Evolutionary conservation across 805 yeast species (phyloP).

Genomic region (Sporopachydermia lactativora): DNA sequence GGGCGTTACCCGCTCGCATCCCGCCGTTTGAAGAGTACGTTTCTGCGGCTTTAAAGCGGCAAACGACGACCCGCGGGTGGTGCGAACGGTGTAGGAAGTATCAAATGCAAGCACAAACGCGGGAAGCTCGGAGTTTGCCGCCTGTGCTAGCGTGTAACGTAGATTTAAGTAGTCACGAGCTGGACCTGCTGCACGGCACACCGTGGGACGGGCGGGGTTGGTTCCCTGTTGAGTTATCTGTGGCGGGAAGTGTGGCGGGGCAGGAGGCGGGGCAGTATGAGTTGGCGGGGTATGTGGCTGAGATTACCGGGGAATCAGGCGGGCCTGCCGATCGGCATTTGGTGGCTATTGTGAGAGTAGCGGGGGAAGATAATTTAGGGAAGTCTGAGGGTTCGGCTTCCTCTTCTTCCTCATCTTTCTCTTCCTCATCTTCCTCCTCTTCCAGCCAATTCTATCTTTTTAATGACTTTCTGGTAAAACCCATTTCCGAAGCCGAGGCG

Average conservation of each 20-base stretch:
- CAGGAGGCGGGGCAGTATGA: constrained; percentile 10
- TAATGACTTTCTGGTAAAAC: constrained; percentile 81
- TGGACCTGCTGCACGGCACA: constrained; percentile 29
- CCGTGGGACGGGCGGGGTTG: background rate
- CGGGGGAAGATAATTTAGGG: constrained; percentile 23
- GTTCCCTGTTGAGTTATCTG: constrained; percentile 14
- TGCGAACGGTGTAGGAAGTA: constrained; percentile 37
- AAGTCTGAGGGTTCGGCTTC: constrained; percentile 18
- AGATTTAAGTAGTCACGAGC: constrained; percentile 38
- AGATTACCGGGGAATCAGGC: constrained; percentile 4
- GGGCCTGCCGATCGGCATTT: constrained; percentile 15
- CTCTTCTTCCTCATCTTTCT: too few relatives aligned
- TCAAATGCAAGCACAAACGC: constrained; percentile 41
- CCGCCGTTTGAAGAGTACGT: background rate
- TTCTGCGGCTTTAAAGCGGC: background rate
- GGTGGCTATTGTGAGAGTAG: constrained; percentile 52
- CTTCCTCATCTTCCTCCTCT: too few relatives aligned
- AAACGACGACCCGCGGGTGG: constrained; percentile 26
- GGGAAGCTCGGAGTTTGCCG: constrained; percentile 41
- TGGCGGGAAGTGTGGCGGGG: too few relatives aligned
- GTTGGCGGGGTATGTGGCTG: too few relatives aligned
- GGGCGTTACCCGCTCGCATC: background rate
- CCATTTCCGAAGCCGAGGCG: constrained; percentile 64
- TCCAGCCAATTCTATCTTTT: constrained; percentile 77
- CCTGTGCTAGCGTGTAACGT: constrained; percentile 51